A percentile compares a stretch with the other conserved stretches of the same genome.
These are phyloP conservation scores for Quercus agrifolia DNA, from an alignment of 306 rosid genomes.

Conservation along the genomic window DNA sequence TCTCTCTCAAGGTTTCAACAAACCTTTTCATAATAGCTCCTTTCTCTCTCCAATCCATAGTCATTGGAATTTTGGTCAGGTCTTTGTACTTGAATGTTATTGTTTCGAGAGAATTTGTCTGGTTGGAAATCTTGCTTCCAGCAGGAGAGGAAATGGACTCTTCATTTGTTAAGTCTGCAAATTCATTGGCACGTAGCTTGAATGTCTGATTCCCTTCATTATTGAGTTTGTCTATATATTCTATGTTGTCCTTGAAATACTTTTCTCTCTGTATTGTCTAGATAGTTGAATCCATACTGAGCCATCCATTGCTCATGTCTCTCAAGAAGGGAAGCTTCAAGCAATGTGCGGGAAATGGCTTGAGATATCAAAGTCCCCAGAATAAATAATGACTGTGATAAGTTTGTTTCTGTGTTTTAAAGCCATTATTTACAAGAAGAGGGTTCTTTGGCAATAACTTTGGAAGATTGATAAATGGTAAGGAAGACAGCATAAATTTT, in stretches of 20 bases:
- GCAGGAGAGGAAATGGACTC: slow-evolving; percentile 35
- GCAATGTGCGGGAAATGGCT: slow-evolving; percentile 21
- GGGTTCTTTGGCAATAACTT: not conserved
- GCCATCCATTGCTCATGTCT: slow-evolving; percentile 34
- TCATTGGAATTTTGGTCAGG: slow-evolving; percentile 2
- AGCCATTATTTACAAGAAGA: slow-evolving; percentile 15
- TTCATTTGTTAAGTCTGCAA: slow-evolving; percentile 30
- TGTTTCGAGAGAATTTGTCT: not conserved
- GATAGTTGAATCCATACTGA: not conserved
- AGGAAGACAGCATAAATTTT: not conserved
- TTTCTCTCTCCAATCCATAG: slow-evolving; percentile 29
- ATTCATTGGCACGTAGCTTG: slow-evolving; percentile 26
- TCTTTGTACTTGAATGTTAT: slow-evolving; percentile 7
- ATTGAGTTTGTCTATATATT: slow-evolving; percentile 33
- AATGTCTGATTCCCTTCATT: slow-evolving; percentile 28
- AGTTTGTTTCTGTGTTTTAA: not conserved
- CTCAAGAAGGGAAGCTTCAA: slow-evolving; percentile 19
- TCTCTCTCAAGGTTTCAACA: no score
- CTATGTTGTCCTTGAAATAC: slow-evolving; percentile 21
- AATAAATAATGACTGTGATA: not conserved
- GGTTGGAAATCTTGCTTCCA: slow-evolving; percentile 14
- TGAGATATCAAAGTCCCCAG: slow-evolving; percentile 16
- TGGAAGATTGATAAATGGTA: not conserved
- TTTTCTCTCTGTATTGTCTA: not conserved
- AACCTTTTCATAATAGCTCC: slow-evolving; percentile 25